Base-by-base conservation (phyloP, 148 eudicot genomes). In the Chenopodium suecicum region DNA sequence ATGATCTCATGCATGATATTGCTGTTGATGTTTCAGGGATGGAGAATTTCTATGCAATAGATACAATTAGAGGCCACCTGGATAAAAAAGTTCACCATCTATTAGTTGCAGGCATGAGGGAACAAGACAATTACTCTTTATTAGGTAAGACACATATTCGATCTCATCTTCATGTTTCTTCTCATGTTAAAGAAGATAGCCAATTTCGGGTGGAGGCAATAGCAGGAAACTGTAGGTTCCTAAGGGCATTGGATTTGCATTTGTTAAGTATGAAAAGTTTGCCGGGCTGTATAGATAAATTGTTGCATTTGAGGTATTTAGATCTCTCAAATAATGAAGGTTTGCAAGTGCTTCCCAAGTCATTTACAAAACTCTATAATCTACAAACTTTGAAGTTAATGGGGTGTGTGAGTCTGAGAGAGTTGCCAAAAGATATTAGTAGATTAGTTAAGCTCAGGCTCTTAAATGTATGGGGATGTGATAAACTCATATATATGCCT, bases 251-350 rank as follows among this genome's bases (percentile, higher is more conserved):
- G 23, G 23, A 62, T 17, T 4, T 62, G 22, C 20, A 22, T 17
- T 5, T 1, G 4, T 62, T 62, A 62, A 34, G 4, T 75, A 12
- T 50, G 4, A 0, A 3, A 60, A 23, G 6, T 31, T 82, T 16
- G 25, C 60, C 46, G 64, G 0, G 29, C 70, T 82, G 20, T 81
- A 76, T 1, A 34, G 70, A 1, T 69, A 71, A 20, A 82, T 77
- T 19, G 20, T 50, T 82, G 44, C 20, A 56, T 29, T 20, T 82
- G 3, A 8, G n/a, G 7, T 1, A 50, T 29, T 23, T 32, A 32
- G 34, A 32, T 32, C 34, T 32, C 34, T 32, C 34, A 32, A 32
- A 32, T 32, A 32, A 32, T 3, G 4, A 2, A 32, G 4, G 4
- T 32, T 3, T 32, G 34, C 34, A 32, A 32, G 34, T 32, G 34